Conservation (phyloP, 2,329 filamentous ascomycete genomes). For the Bertia moriformis region DNA sequence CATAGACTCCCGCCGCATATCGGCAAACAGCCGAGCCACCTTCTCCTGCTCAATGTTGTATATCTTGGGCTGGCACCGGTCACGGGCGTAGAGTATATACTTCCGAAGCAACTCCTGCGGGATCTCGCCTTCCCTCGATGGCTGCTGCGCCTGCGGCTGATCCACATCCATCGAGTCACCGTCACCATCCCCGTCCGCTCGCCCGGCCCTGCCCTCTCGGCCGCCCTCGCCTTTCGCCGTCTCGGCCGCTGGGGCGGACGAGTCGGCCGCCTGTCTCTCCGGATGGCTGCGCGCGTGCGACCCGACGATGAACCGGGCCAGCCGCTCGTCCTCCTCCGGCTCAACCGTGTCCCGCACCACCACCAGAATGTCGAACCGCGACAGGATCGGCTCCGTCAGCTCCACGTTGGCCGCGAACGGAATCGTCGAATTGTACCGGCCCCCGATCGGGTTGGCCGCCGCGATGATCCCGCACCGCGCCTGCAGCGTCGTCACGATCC, state of each 20-base stretch:
- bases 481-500: neutral
- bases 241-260: too few relatives aligned
- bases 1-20: slow-evolving; percentile 51
- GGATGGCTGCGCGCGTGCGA: slow-evolving; percentile 54
- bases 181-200: too few relatives aligned
- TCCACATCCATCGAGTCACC: neutral
- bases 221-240: too few relatives aligned
- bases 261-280: slow-evolving; percentile 14
- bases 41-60: slow-evolving; percentile 63
- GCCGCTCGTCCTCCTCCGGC: slow-evolving; percentile 48
- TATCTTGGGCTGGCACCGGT: slow-evolving; percentile 49
- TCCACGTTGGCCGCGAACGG: slow-evolving; percentile 26
- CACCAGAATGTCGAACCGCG: slow-evolving; percentile 57
- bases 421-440: neutral
- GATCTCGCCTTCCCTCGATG: slow-evolving; percentile 20
- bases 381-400: slow-evolving; percentile 55
- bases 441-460: neutral
- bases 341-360: slow-evolving; percentile 57
- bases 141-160: neutral
- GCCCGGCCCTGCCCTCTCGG: too few relatives aligned
- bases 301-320: slow-evolving; percentile 55
- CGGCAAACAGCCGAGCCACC: slow-evolving; percentile 50
- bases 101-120: slow-evolving; percentile 53
- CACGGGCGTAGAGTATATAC: slow-evolving; percentile 55
- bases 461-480: neutral